phyloP scores from a whole-genome alignment of 2,329 filamentous ascomycete genomes.

The Amylocarpus encephaloides region DNA sequence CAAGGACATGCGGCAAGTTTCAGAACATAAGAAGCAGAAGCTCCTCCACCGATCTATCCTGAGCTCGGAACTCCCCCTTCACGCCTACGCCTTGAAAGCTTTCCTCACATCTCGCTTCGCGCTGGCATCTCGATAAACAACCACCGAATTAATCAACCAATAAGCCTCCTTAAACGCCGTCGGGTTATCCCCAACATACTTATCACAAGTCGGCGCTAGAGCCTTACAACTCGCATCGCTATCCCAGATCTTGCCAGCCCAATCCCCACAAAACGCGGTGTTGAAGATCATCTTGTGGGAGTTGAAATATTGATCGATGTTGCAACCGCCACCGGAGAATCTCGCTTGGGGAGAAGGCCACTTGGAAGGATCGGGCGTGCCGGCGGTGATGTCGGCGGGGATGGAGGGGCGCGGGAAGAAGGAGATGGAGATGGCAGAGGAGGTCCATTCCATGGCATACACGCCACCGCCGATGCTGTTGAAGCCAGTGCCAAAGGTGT shows the following conservation, averaged over 20 bases:
- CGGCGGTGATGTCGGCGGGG: conserved; percentile 55
- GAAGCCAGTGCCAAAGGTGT: conserved; percentile 62
- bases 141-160: conserved; percentile 69
- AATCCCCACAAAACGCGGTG: conserved; percentile 78
- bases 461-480: conserved; percentile 64
- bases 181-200: conserved; percentile 67
- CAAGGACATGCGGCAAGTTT: too few relatives aligned
- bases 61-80: too few relatives aligned
- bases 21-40: too few relatives aligned
- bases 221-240: conserved; percentile 49
- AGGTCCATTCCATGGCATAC: conserved; percentile 73
- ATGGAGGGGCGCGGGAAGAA: conserved; percentile 67
- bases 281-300: conserved; percentile 73
- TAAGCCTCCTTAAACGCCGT: conserved; percentile 64
- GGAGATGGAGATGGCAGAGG: conserved; percentile 65
- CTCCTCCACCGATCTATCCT: too few relatives aligned
- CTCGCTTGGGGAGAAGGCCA: conserved; percentile 65
- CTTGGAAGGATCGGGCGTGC: conserved; percentile 54
- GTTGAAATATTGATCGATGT: conserved; percentile 64
- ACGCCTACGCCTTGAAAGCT: not conserved
- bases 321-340: conserved; percentile 64
- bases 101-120: conserved; percentile 26
- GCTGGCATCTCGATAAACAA: conserved; percentile 63
- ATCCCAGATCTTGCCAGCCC: conserved; percentile 69
- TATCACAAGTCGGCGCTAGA: conserved; percentile 58